Conservation (phyloP, 345 rosid species). For the Gossypium herbaceum region DNA sequence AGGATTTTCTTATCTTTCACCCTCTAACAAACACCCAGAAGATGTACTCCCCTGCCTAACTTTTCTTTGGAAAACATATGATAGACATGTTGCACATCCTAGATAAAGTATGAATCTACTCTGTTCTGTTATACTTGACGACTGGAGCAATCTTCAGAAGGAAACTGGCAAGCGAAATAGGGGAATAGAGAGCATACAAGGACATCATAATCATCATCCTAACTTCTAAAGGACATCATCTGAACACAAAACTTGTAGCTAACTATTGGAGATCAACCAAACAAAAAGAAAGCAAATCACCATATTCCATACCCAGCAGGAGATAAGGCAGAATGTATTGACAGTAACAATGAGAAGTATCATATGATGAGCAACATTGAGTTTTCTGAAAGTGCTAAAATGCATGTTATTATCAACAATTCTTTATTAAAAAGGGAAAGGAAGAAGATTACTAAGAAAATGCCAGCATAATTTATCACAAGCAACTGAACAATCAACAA, state of each 20-base stretch:
- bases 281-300: background rate
- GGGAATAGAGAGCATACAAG: background rate
- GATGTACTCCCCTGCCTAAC: background rate
- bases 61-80: background rate
- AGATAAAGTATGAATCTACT: background rate
- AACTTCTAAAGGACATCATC: background rate
- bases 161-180: background rate
- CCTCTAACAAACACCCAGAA: background rate
- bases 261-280: background rate
- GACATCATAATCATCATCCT: background rate
- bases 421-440: background rate
- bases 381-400: background rate
- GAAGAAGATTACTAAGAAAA: background rate
- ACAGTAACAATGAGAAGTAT: background rate
- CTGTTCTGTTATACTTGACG: background rate
- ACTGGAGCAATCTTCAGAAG: background rate
- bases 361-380: background rate
- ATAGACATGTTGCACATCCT: background rate
- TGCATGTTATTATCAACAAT: slow-evolving; percentile 7
- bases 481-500: background rate
- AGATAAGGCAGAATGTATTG: background rate
- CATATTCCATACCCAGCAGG: background rate
- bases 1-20: background rate
- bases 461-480: background rate
- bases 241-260: background rate